Evolutionary conservation across 202 grass and related monocot genomes (phyloP), one percentile per base, ranked within the genome.

Genomic region (Thinopyrum obtusiflorum): DNA sequence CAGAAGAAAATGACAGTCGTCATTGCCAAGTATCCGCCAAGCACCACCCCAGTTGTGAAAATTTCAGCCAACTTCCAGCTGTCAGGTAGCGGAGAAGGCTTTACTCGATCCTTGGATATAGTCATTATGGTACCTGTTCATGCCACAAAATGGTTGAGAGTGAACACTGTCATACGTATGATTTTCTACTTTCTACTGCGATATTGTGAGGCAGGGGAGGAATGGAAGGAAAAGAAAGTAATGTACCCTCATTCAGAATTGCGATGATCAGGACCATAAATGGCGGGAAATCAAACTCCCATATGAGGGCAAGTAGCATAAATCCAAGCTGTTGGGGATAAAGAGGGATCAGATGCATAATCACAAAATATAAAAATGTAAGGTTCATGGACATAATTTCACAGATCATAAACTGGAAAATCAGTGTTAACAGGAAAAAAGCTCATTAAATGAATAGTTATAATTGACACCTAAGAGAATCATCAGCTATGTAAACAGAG

Each of bases 201-300:
- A 23, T 37, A 78, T 18, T 62, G 7, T 26, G 32, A 61, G 13
- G 7, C 21, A 2, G 0, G 40, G 23, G 35, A 44, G 36, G 15
- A 27, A 63, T 44, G 35, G 57, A 68, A 31, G 26, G 28, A 68
- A 68, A 80, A 46, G 1, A 53, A 63, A 3, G 25, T 29, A 68
- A 35, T 60, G 39, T 62, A 86, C 84, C 84, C n/a, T 86, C 84
- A 80, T 86, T 86, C 6, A 86, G 77, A 32, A 86, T 86, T 40
- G 84, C 67, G 18, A 86, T 73, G 77, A 86, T 80, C 15, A 86
- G 67, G 60, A 86, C 84, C 84, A 86, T 86, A 61, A 86, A 86
- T 64, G 84, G 84, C 0, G 84, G 78, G 66, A 86, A 86, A 20
- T 86, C 84, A 49, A 86, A 86, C 57, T 80, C 68, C 84, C 84